A percentile compares a stretch with the other conserved stretches of the same genome.
phyloP scores from a whole-genome alignment of 495 filamentous ascomycete genomes.

The Podospora fimiseda region DNA sequence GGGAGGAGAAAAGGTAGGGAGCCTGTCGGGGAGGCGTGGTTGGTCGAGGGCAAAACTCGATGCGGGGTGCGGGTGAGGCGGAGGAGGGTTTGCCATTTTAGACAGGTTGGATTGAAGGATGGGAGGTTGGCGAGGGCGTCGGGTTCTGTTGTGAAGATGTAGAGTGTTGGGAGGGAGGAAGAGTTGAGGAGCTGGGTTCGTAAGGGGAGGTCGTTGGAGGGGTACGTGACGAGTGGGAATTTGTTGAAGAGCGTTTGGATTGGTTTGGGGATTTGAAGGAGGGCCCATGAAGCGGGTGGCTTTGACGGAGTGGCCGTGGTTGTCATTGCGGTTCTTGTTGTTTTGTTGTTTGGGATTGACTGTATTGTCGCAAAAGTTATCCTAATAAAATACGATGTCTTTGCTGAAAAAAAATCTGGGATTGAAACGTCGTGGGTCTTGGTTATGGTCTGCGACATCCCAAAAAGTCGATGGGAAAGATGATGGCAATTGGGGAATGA shows the following conservation, averaged over 20 bases:
- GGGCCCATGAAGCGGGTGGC: constrained; percentile 11
- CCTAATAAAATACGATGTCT: too few species aligned
- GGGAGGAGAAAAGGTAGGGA: constrained; percentile 82
- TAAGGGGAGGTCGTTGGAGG: constrained; percentile 69
- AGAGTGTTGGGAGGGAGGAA: constrained; percentile 57
- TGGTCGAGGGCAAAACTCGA: constrained; percentile 66
- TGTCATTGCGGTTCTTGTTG: constrained; percentile 1
- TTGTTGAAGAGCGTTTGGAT: constrained; percentile 76
- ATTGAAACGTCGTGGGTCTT: too few species aligned
- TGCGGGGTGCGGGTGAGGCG: constrained; percentile 69
- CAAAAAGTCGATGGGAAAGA: too few species aligned
- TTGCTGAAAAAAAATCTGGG: too few species aligned
- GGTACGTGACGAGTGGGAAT: constrained; percentile 73
- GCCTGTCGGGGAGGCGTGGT: constrained; percentile 88
- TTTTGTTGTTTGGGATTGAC: neutral
- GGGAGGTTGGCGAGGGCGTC: constrained; percentile 59
- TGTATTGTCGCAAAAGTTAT: neutral
- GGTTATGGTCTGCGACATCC: too few species aligned
- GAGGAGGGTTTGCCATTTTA: constrained; percentile 96
- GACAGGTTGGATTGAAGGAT: constrained; percentile 86
- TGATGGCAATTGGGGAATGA: too few species aligned
- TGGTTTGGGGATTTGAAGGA: constrained; percentile 63
- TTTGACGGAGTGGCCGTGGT: constrained; percentile 3
- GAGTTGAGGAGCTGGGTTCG: constrained; percentile 45
- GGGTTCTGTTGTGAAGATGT: constrained; percentile 65